phyloP scores from a whole-genome alignment of 768 basidiomycete species.

The Lactarius psammicola region DNA sequence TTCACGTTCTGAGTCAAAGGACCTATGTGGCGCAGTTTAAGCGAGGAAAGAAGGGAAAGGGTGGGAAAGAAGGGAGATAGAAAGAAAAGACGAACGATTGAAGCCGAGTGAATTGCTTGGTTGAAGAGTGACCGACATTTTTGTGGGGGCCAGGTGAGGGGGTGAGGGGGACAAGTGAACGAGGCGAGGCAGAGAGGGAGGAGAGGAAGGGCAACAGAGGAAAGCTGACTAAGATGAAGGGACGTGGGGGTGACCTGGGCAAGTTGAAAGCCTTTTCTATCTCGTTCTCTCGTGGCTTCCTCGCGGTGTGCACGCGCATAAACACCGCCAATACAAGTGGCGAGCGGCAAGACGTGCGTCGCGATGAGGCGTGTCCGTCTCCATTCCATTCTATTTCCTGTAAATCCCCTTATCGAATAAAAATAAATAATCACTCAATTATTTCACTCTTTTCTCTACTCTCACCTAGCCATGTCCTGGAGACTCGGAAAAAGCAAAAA shows the following conservation, averaged over 20 bases:
- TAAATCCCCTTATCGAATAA: neutral
- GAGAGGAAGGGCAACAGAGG: neutral
- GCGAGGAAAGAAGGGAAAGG: slow-evolving; percentile 20
- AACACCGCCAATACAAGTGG: neutral
- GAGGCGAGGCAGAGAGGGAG: neutral
- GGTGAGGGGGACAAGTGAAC: slow-evolving; percentile 23
- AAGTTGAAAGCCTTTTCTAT: slow-evolving; percentile 18
- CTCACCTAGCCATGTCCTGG: slow-evolving; percentile 27
- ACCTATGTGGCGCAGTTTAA: slow-evolving; percentile 49
- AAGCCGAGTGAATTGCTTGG: slow-evolving; percentile 80
- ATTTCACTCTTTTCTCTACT: neutral
- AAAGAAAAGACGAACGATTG: slow-evolving; percentile 54
- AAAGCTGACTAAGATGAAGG: slow-evolving; percentile 16
- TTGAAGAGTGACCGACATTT: slow-evolving; percentile 82
- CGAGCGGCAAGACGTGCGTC: neutral
- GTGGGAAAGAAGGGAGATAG: slow-evolving; percentile 18
- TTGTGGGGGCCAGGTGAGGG: slow-evolving; percentile 33
- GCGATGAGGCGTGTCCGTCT: neutral
- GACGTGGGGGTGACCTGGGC: neutral
- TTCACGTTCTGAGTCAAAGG: slow-evolving; percentile 91
- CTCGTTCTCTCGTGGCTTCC: slow-evolving; percentile 21
- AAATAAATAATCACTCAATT: neutral
- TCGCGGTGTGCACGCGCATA: slow-evolving; percentile 26
- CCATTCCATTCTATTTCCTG: too few species aligned
- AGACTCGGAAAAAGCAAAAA: slow-evolving; percentile 29